Evolutionary conservation across 352 stramenopile species (phyloP).

Genomic region (Globisporangium megalacanthum): DNA sequence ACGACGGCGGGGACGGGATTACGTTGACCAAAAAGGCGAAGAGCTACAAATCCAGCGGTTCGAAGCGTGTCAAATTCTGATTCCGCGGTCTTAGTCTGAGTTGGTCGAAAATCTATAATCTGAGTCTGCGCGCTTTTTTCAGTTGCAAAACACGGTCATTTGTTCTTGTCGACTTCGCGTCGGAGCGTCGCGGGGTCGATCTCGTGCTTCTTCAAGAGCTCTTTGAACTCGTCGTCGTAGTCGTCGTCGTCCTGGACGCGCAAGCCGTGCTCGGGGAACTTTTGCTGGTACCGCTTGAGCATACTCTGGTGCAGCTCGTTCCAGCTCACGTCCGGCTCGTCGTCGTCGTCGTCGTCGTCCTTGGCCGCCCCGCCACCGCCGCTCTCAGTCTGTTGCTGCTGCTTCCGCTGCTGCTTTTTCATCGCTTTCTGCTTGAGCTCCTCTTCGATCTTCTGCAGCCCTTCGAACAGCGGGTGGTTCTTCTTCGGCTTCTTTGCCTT

Average conservation of each 20-base stretch:
- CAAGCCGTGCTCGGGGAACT: constrained; percentile 61
- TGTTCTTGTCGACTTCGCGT: constrained; percentile 25
- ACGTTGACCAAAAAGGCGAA: constrained; percentile 15
- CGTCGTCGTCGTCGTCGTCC: too few relatives aligned
- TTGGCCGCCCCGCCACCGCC: too few relatives aligned
- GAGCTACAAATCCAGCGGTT: constrained; percentile 2
- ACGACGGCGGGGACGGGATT: constrained; percentile 15
- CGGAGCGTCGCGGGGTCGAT: constrained; percentile 58
- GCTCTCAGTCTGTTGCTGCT: too few relatives aligned
- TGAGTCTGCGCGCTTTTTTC: background rate
- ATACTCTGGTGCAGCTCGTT: constrained; percentile 72
- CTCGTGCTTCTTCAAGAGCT: constrained; percentile 74
- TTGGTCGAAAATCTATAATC: too few relatives aligned
- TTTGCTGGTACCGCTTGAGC: constrained; percentile 73
- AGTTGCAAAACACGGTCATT: constrained; percentile 7
- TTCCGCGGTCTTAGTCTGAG: too few relatives aligned
- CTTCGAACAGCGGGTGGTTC: constrained; percentile 68
- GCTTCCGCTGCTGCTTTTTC: too few relatives aligned
- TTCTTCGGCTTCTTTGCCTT: too few relatives aligned
- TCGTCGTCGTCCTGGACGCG: constrained; percentile 51
- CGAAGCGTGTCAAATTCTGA: constrained; percentile 51
- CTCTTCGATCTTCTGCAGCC: constrained; percentile 66
- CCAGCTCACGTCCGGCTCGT: constrained; percentile 60
- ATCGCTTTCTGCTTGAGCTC: constrained; percentile 61
- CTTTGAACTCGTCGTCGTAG: constrained; percentile 84